phyloP scores from a whole-genome alignment of 805 yeast genomes.

The Starmerella gropengiesseri region DNA sequence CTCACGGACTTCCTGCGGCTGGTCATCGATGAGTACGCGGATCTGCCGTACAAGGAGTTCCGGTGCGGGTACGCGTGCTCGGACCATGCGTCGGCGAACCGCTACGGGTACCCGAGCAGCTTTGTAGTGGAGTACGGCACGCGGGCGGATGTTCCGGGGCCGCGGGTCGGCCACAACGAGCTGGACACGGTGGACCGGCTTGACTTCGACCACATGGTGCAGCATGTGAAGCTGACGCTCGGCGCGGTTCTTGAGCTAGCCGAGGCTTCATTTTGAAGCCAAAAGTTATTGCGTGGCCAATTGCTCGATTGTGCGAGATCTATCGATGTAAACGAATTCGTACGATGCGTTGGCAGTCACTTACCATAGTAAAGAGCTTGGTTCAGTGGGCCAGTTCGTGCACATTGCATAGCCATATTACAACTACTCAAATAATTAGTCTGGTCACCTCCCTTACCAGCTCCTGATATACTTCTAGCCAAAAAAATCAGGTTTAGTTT shows the following conservation, averaged over 20 bases:
- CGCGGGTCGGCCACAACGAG: constrained; percentile 42
- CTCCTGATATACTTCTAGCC: too few species aligned
- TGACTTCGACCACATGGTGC: constrained; percentile 62
- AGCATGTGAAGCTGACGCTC: constrained; percentile 65
- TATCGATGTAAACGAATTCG: too few species aligned
- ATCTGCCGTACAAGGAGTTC: constrained; percentile 60
- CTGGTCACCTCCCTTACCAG: too few species aligned
- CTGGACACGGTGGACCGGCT: constrained; percentile 72
- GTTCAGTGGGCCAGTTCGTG: too few species aligned
- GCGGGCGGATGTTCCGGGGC: constrained; percentile 7
- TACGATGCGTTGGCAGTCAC: too few species aligned
- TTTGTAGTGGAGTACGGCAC: constrained; percentile 66
- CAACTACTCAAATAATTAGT: too few species aligned
- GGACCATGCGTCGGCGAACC: constrained; percentile 80
- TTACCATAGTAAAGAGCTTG: too few species aligned
- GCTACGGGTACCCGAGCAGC: constrained; percentile 71
- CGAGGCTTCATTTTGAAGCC: constrained; percentile 4
- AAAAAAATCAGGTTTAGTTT: too few species aligned
- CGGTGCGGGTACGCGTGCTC: constrained; percentile 85
- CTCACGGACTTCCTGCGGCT: constrained; percentile 51
- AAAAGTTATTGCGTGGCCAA: too few species aligned
- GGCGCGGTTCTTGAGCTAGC: constrained; percentile 65
- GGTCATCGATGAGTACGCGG: constrained; percentile 49
- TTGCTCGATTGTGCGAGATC: constrained; percentile 1
- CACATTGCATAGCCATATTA: too few species aligned